Evolutionary conservation across 192 early-diverging fungal species (phyloP).

Genomic region (Chytriomyces sp.): DNA sequence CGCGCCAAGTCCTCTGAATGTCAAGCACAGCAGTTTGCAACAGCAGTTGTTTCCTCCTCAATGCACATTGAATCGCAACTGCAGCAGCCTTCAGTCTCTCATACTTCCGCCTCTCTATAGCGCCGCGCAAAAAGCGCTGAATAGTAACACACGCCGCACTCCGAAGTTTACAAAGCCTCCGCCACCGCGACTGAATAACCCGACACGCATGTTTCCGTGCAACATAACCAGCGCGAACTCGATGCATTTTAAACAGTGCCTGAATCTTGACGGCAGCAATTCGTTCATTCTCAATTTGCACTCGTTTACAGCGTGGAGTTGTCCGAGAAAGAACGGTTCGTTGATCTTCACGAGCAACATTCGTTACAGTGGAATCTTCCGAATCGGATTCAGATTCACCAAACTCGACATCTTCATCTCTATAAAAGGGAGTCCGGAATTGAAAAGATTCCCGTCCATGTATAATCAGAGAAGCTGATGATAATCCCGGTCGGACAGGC

Average conservation of each 20-base stretch:
- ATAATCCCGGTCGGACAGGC: too few relatives aligned
- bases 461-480: not conserved
- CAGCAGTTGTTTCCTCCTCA: not conserved
- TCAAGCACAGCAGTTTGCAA: too few relatives aligned
- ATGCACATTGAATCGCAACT: not conserved
- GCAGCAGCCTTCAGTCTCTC: not conserved
- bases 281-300: too few relatives aligned
- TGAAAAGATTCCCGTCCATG: not conserved
- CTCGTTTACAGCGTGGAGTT: not conserved
- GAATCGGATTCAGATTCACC: not conserved
- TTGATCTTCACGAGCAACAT: not conserved
- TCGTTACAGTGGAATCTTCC: not conserved
- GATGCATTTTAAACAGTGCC: slow-evolving; percentile 9
- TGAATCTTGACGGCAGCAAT: not conserved
- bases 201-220: not conserved
- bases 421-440: not conserved
- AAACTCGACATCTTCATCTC: not conserved
- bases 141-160: not conserved
- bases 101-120: not conserved
- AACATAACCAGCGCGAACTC: not conserved
- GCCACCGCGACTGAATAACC: not conserved
- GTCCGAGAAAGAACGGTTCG: not conserved
- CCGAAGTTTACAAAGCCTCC: not conserved
- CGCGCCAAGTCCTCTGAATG: too few relatives aligned
- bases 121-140: not conserved